These are phyloP conservation scores for Chloranthus sessilifolius DNA, from an alignment of 164 flowering plant genomes.

Conservation along the genomic window DNA sequence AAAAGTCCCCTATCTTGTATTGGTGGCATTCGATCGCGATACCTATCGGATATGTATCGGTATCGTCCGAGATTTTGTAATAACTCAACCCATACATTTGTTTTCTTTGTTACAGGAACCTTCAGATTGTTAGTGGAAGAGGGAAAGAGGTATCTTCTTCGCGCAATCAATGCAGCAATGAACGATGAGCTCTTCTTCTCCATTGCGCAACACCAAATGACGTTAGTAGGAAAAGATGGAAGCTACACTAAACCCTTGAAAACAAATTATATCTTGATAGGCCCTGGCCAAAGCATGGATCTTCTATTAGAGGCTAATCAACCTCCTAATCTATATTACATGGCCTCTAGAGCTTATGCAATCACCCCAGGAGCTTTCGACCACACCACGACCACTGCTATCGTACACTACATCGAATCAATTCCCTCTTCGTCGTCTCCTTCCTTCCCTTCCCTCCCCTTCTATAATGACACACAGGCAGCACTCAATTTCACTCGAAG, in stretches of 20 bases:
- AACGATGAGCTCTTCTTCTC: slow-evolving; percentile 16
- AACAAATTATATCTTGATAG: slow-evolving; percentile 16
- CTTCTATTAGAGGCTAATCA: slow-evolving; percentile 16
- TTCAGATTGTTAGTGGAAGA: neutral
- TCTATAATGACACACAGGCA: slow-evolving; percentile 7
- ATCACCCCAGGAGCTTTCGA: slow-evolving; percentile 8
- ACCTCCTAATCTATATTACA: slow-evolving; percentile 18
- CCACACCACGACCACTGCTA: slow-evolving; percentile 25
- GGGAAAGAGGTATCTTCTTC: slow-evolving; percentile 19
- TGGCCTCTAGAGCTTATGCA: slow-evolving; percentile 24
- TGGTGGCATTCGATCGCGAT: too few relatives aligned
- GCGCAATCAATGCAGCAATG: slow-evolving; percentile 13
- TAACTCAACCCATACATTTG: neutral
- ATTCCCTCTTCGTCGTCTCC: slow-evolving; percentile 1
- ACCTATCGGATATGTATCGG: neutral
- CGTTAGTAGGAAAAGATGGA: slow-evolving; percentile 16
- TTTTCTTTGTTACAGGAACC: slow-evolving; percentile 7
- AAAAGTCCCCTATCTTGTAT: too few relatives aligned
- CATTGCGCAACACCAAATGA: slow-evolving; percentile 15
- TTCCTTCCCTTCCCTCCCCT: slow-evolving; percentile 11
- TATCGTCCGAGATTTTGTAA: neutral
- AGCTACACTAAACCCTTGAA: slow-evolving; percentile 19
- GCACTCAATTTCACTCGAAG: slow-evolving; percentile 7
- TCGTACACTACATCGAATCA: slow-evolving; percentile 15
- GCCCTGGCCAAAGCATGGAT: slow-evolving; percentile 26